Conservation (phyloP, 306 rosid genomes). For the Quercus rubra region DNA sequence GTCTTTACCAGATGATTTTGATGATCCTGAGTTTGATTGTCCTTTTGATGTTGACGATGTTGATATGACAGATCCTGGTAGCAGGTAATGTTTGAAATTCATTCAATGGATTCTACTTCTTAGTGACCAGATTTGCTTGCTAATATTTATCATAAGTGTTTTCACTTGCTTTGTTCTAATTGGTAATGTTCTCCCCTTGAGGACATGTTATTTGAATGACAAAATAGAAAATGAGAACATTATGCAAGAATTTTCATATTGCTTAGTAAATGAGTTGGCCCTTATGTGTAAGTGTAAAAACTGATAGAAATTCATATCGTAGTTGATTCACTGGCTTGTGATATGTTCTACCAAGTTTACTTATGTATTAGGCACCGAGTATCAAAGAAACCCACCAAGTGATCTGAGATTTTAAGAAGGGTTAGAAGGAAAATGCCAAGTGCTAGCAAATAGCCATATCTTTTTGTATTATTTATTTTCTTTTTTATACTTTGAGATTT, state of each 20-base stretch:
- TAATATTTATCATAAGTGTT: background rate
- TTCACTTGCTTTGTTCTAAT: slow-evolving; percentile 7
- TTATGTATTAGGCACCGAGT: too few species aligned
- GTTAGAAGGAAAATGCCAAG: too few species aligned
- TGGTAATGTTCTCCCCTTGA: background rate
- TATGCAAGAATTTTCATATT: background rate
- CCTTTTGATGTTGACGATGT: slow-evolving; percentile 76
- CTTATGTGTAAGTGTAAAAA: too few species aligned
- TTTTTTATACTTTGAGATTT: too few species aligned
- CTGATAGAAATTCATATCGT: too few species aligned
- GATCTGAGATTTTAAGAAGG: too few species aligned
- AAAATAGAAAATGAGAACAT: background rate
- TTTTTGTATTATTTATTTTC: too few species aligned
- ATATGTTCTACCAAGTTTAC: background rate
- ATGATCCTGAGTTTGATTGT: slow-evolving; percentile 63
- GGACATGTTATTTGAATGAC: background rate
- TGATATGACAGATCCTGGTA: slow-evolving; percentile 63
- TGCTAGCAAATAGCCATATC: too few species aligned
- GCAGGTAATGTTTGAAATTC: slow-evolving; percentile 54
- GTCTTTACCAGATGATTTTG: slow-evolving; percentile 65
- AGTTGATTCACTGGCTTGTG: background rate
- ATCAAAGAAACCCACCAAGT: too few species aligned
- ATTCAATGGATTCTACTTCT: slow-evolving; percentile 19
- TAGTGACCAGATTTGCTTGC: background rate
- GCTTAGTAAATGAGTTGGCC: background rate